Evolutionary conservation across 2,329 filamentous ascomycete genomes (phyloP), one percentile per base, ranked within the genome.

Genomic region (Fusarium stilboides): DNA sequence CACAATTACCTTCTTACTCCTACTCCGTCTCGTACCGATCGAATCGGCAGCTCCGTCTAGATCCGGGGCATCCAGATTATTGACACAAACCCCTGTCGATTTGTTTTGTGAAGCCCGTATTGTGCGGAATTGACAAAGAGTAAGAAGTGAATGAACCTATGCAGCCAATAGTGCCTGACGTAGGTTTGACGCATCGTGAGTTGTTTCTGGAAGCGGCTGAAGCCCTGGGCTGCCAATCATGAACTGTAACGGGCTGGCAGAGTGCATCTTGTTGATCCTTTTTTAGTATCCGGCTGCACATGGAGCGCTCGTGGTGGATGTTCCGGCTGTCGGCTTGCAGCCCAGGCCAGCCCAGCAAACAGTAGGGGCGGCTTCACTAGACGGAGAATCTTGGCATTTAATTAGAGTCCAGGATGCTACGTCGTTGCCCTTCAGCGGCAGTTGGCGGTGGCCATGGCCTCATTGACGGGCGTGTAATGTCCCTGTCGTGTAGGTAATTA

Each of bases 161-260:
- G 40, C 20, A 42, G 22, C 20, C 19, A 45, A 62, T 34, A 24
- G 22, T 28, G 15, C 50, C 50, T 69, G 67, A 68, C 67, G 67
- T 69, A 64, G 50, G 39, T 45, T 69, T 69, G 67, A 69, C 62
- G 67, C 67, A 58, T 42, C 33, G 57, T 70, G 62, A 62, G 43
- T 68, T 56, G 67, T 70, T 69, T 60, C 54, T 56, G 46, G 62
- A 54, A 68, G 50, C 67, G 57, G 67, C 62, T 60, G 67, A 69
- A 31, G 40, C 31, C 46, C 22, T 20, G 34, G 36, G 36, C 45
- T 54, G 19, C 65, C 66, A 69, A 66, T 62, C 66, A 69, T 42
- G 37, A 42, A 28, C 51, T 39, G 22, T 42, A 37, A 56, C 45
- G 40, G 42, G 36, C 28, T 65, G 37, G 31, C 50, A 49, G 10